Evolutionary conservation across 108 stramenopile genomes (phyloP).

Genomic region (Skeletonema menzelii): DNA sequence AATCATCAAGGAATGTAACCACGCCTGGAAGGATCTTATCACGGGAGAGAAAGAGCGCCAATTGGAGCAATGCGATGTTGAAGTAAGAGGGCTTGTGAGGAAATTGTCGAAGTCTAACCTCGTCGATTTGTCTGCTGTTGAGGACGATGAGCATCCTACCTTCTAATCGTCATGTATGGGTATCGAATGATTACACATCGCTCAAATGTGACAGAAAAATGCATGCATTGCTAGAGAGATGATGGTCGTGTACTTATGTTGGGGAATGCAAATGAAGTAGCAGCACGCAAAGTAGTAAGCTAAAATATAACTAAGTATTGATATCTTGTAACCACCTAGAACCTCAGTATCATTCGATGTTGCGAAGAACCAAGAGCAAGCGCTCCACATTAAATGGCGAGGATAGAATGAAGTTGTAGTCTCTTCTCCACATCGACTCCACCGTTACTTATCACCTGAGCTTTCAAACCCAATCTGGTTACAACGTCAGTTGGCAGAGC

Average conservation of each 20-base stretch:
- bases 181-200: not conserved
- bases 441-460: conserved; percentile 54
- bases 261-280: not conserved
- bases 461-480: conserved; percentile 49
- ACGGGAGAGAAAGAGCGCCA: conserved; percentile 82
- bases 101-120: conserved; percentile 83
- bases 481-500: conserved; percentile 86
- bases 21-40: conserved; percentile 86
- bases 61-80: conserved; percentile 52
- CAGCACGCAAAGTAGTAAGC: conserved; percentile 1
- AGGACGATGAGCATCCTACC: conserved; percentile 67
- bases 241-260: not conserved
- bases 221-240: not conserved
- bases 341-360: too few species aligned
- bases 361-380: not conserved
- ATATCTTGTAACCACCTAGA: not conserved
- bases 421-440: conserved; percentile 42
- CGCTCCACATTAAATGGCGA: not conserved
- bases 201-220: not conserved
- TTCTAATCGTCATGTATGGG: conserved; percentile 20
- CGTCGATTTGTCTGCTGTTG: conserved; percentile 49
- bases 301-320: not conserved
- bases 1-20: conserved; percentile 87
- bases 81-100: conserved; percentile 74
- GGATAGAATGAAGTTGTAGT: conserved; percentile 27